phyloP scores from a whole-genome alignment of 306 rosid species.

The Vigna hirtella region DNA sequence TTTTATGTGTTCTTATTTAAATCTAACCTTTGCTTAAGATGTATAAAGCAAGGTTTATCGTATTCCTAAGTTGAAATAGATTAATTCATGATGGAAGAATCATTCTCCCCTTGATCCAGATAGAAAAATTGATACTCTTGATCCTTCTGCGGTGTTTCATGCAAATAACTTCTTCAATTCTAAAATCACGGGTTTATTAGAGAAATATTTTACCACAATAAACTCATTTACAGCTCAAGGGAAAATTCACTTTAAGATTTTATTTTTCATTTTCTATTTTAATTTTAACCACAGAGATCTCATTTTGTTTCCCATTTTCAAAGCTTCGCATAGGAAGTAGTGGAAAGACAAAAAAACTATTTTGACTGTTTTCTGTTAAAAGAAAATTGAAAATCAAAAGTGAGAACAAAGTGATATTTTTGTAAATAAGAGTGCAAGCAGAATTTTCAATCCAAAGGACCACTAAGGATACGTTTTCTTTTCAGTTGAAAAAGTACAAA shows the following conservation, averaged over 20 bases:
- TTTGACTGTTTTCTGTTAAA: not conserved
- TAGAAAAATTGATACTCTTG: not conserved
- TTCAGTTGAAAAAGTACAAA: too few relatives aligned
- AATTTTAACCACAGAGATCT: not conserved
- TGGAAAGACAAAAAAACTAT: not conserved
- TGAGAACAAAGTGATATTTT: not conserved
- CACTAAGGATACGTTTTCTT: not conserved
- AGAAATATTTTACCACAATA: not conserved
- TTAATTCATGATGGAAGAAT: not conserved
- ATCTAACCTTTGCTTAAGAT: not conserved
- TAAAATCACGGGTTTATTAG: not conserved
- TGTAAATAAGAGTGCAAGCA: not conserved
- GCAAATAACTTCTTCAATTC: not conserved
- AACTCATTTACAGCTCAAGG: not conserved
- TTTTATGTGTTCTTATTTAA: not conserved
- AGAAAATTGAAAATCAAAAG: not conserved
- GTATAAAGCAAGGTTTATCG: not conserved
- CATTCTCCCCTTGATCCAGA: not conserved
- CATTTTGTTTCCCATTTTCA: not conserved
- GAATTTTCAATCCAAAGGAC: not conserved
- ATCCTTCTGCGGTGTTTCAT: not conserved
- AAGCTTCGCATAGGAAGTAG: not conserved
- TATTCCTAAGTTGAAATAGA: constrained; percentile 1
- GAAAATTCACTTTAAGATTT: not conserved
- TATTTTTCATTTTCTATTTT: too few relatives aligned